A percentile compares a stretch with the other conserved stretches of the same genome.
These are phyloP conservation scores for Sarcomyxa edulis DNA, from an alignment of 768 basidiomycete genomes.

Conservation along the genomic window DNA sequence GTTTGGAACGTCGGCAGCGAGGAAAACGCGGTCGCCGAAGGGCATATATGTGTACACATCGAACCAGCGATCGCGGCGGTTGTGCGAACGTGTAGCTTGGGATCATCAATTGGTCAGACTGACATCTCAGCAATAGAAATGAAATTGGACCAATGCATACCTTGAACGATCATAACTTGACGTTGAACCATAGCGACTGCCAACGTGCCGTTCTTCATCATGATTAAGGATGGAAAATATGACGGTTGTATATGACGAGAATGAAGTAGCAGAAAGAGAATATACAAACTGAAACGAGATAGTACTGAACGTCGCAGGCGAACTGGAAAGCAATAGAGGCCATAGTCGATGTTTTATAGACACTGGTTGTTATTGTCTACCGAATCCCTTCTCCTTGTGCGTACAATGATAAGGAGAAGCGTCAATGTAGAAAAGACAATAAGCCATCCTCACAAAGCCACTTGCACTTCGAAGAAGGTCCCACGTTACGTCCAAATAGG, in stretches of 20 bases:
- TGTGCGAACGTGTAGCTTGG: slow-evolving; percentile 53
- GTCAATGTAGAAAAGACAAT: neutral
- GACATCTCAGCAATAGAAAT: neutral
- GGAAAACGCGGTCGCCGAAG: slow-evolving; percentile 63
- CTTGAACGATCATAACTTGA: slow-evolving; percentile 65
- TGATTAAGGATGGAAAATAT: neutral
- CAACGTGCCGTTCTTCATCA: slow-evolving; percentile 51
- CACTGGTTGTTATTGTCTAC: neutral
- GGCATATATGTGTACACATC: slow-evolving; percentile 64
- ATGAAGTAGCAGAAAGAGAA: neutral
- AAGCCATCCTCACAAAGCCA: too few species aligned
- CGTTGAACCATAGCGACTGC: slow-evolving; percentile 67
- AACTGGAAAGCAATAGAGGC: neutral
- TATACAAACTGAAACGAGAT: neutral
- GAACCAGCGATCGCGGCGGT: slow-evolving; percentile 48
- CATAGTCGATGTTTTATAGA: too few species aligned
- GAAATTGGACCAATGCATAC: slow-evolving; percentile 24
- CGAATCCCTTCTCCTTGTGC: too few species aligned
- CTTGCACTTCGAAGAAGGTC: too few species aligned
- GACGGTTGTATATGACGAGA: neutral
- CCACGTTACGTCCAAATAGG: too few species aligned
- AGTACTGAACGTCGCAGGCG: slow-evolving; percentile 3
- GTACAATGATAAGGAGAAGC: too few species aligned
- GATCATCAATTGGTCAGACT: slow-evolving; percentile 6
- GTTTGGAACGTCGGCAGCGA: slow-evolving; percentile 51